Evolutionary conservation across 371 early-diverging fungal genomes (phyloP).

Genomic region (Zychaea mexicana): DNA sequence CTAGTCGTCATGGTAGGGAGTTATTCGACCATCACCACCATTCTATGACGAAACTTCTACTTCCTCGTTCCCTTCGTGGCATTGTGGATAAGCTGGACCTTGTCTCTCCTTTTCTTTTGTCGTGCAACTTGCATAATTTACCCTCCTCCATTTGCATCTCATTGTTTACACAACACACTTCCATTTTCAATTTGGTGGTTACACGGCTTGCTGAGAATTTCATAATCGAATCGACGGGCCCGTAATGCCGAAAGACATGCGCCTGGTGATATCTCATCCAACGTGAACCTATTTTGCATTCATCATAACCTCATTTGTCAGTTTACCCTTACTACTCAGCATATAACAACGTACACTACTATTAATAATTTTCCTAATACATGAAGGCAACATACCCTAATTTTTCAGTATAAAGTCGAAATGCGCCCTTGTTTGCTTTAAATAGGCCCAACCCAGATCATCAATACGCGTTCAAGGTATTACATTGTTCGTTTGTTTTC

Average conservation of each 20-base stretch:
- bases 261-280: conserved; percentile 65
- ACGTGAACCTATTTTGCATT: conserved; percentile 39
- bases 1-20: conserved; percentile 61
- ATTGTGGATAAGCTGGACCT: neutral
- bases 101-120: neutral
- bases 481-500: neutral
- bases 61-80: neutral
- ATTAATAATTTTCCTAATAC: neutral
- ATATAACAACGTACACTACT: neutral
- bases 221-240: conserved; percentile 61
- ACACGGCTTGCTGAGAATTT: conserved; percentile 55
- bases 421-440: conserved; percentile 52
- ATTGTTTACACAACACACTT: conserved; percentile 1
- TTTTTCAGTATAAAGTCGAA: conserved; percentile 56
- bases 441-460: neutral
- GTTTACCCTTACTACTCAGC: neutral
- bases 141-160: conserved; percentile 2
- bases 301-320: neutral
- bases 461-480: neutral
- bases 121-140: too few relatives aligned
- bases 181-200: neutral
- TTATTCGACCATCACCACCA: conserved; percentile 67
- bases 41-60: conserved; percentile 32
- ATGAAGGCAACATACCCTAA: conserved; percentile 40
- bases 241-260: conserved; percentile 47